A percentile compares a stretch with the other conserved stretches of the same genome.
Conservation (phyloP, 164 flowering plant species). For the Kingdonia uniflora region DNA sequence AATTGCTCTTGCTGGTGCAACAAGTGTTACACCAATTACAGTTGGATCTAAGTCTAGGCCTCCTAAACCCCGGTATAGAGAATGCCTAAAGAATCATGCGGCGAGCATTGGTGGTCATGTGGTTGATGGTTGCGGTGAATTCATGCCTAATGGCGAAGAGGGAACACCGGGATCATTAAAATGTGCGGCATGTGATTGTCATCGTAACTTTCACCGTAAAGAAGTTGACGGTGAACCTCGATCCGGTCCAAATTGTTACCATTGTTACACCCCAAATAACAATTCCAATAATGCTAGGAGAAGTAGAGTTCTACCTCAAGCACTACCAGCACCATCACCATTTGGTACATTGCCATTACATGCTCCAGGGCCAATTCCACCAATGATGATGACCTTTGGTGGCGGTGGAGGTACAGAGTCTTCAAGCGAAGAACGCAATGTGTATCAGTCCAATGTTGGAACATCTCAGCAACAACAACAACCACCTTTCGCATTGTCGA, state of each 20-base stretch:
- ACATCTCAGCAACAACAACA: too few relatives aligned
- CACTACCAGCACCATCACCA: neutral
- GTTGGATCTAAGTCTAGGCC: conserved; percentile 11
- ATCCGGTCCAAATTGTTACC: conserved; percentile 13
- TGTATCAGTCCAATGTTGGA: neutral
- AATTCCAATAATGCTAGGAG: neutral
- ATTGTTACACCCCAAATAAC: conserved; percentile 3
- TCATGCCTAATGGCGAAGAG: conserved; percentile 14
- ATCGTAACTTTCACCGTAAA: conserved; percentile 6
- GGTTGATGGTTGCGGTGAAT: conserved; percentile 6
- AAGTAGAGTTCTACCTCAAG: neutral
- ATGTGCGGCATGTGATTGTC: conserved; percentile 7
- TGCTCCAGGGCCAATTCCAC: neutral
- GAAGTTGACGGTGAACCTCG: neutral
- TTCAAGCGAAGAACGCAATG: conserved; percentile 1
- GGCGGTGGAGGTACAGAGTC: neutral
- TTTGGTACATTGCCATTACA: neutral
- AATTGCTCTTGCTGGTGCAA: conserved; percentile 10
- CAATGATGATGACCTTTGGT: neutral
- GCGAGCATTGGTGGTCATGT: conserved; percentile 3
- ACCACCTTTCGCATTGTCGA: conserved; percentile 4
- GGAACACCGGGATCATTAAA: neutral
- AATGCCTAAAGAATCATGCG: conserved; percentile 7
- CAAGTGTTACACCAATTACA: conserved; percentile 8
- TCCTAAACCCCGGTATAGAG: conserved; percentile 8